Percentiles rank a stretch among this genome's conserved stretches.
Evolutionary conservation across 1,139 yeast species (phyloP).

Genomic region (Candida glucosophila): DNA sequence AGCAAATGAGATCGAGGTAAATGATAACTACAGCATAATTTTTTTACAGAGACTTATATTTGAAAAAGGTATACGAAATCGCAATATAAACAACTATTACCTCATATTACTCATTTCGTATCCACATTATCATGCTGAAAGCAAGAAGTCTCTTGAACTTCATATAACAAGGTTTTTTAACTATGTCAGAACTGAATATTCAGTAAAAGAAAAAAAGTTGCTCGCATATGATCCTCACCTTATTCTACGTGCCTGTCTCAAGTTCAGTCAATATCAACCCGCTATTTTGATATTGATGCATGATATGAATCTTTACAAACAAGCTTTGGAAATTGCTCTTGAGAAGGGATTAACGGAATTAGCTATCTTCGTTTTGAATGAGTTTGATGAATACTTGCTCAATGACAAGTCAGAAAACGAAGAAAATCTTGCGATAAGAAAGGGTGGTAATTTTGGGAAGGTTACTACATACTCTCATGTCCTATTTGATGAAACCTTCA

Average conservation of each 20-base stretch:
- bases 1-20: conserved; percentile 17
- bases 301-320: conserved; percentile 60
- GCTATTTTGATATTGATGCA: conserved; percentile 66
- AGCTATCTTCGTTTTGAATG: conserved; percentile 34
- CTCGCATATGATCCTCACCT: conserved; percentile 57
- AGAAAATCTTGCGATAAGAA: conserved; percentile 2
- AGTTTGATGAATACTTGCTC: conserved; percentile 19
- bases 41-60: conserved; percentile 56
- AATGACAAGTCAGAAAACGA: conserved; percentile 1
- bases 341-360: conserved; percentile 51
- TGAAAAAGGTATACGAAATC: conserved; percentile 39
- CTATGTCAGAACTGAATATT: conserved; percentile 5
- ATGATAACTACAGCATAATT: conserved; percentile 55
- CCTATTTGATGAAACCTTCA: conserved; percentile 27
- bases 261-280: conserved; percentile 48
- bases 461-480: conserved; percentile 5
- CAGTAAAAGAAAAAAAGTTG: conserved; percentile 2
- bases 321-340: conserved; percentile 72
- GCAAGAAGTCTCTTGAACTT: conserved; percentile 21
- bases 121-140: conserved; percentile 16
- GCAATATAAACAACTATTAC: conserved; percentile 60
- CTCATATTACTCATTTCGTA: conserved; percentile 64
- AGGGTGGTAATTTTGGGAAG: background rate
- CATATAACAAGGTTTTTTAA: conserved; percentile 23
- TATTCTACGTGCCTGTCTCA: conserved; percentile 64